A percentile compares a stretch with the other conserved stretches of the same genome.
phyloP scores from a whole-genome alignment of 306 rosid genomes.

The Sphenostylis stenocarpa region DNA sequence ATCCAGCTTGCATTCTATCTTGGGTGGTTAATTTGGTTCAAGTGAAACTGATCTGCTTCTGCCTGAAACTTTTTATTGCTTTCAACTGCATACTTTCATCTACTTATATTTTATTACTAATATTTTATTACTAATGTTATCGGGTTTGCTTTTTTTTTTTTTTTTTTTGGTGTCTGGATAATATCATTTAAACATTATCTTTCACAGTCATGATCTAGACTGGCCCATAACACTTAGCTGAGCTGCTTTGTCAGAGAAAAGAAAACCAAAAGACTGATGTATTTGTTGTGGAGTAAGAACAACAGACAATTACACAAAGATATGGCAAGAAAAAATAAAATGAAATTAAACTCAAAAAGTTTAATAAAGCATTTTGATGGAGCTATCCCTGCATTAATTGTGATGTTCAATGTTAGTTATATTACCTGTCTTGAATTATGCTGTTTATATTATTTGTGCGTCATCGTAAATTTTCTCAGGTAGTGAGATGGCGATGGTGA shows the following conservation, averaged over 20 bases:
- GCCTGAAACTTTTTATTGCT: neutral
- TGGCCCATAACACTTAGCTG: neutral
- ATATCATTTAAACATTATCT: slow-evolving; percentile 1
- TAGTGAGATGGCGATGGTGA: neutral
- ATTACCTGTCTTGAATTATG: neutral
- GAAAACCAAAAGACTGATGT: neutral
- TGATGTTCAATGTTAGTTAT: neutral
- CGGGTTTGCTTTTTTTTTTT: neutral
- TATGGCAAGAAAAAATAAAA: slow-evolving; percentile 12
- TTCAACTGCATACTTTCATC: neutral
- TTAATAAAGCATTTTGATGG: neutral
- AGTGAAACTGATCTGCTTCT: neutral
- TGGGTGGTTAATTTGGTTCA: neutral
- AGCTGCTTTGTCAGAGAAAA: neutral
- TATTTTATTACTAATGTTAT: neutral
- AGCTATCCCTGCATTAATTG: neutral
- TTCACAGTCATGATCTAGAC: slow-evolving; percentile 22
- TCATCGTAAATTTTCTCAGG: neutral
- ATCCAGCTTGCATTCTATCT: no score
- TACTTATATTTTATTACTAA: neutral
- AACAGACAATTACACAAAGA: neutral
- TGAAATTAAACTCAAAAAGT: neutral
- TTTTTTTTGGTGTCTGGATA: neutral
- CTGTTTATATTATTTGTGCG: neutral
- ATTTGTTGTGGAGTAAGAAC: slow-evolving; percentile 16